A percentile compares a stretch with the other conserved stretches of the same genome.
phyloP scores from a whole-genome alignment of 441 rosid species.

The Viola pubescens region DNA sequence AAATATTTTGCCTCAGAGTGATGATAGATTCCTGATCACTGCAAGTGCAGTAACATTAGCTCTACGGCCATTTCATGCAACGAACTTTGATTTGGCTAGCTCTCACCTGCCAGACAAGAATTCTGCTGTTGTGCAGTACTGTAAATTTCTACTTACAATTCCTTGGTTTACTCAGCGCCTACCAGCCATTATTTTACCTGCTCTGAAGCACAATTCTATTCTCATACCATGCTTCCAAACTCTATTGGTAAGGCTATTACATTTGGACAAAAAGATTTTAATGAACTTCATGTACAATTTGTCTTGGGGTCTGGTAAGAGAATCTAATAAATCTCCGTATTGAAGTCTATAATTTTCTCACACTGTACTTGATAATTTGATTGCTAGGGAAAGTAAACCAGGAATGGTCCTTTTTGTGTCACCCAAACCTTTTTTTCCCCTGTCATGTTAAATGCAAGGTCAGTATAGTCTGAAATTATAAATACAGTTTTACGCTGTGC shows the following conservation, averaged over 20 bases:
- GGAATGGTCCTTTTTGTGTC: too few species aligned
- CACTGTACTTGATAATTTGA: too few species aligned
- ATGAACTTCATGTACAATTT: not conserved
- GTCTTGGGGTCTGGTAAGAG: too few species aligned
- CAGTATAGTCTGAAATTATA: too few species aligned
- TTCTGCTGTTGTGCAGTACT: slow-evolving; percentile 49
- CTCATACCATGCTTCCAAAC: slow-evolving; percentile 59
- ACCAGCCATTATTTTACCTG: slow-evolving; percentile 73
- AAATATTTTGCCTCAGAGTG: slow-evolving; percentile 34
- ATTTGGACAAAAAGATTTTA: slow-evolving; percentile 17
- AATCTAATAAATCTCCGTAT: too few species aligned
- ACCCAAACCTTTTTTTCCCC: too few species aligned
- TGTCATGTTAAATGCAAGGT: too few species aligned
- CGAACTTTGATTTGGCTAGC: slow-evolving; percentile 21
- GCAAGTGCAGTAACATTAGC: slow-evolving; percentile 82
- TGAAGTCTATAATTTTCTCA: not conserved
- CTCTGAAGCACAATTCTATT: slow-evolving; percentile 75
- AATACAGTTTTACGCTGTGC: too few species aligned
- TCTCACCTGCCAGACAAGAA: slow-evolving; percentile 22
- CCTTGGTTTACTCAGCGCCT: slow-evolving; percentile 70
- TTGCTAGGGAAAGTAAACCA: too few species aligned
- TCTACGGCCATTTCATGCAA: slow-evolving; percentile 65
- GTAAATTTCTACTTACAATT: slow-evolving; percentile 56
- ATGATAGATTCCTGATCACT: slow-evolving; percentile 67
- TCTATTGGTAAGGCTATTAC: slow-evolving; percentile 50